These are phyloP conservation scores for Sanguinoderma infundibulare DNA, from an alignment of 1,284 basidiomycete species.

Conservation along the genomic window DNA sequence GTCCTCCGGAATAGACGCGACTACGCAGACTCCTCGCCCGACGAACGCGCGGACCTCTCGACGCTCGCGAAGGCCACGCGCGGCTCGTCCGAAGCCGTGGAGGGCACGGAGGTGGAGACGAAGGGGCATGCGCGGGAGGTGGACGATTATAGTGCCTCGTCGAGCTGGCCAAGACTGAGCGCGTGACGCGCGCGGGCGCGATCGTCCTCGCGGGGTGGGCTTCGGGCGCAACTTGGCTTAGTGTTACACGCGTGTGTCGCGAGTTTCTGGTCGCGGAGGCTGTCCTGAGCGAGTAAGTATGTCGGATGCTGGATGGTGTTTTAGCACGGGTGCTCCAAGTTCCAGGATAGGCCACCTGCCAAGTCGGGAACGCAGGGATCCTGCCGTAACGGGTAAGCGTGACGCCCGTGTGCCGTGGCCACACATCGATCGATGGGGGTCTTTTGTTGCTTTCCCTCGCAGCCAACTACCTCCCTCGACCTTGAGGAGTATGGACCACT, in stretches of 20 bases:
- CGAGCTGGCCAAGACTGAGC: slow-evolving; percentile 26
- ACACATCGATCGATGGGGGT: too few relatives aligned
- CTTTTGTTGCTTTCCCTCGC: too few relatives aligned
- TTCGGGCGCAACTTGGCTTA: slow-evolving; percentile 7
- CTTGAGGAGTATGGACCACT: too few relatives aligned
- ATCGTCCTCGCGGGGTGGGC: slow-evolving; percentile 21
- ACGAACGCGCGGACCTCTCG: slow-evolving; percentile 27
- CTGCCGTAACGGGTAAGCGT: too few relatives aligned
- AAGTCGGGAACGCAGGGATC: too few relatives aligned
- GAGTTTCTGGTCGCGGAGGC: slow-evolving; percentile 5
- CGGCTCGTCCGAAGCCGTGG: neutral
- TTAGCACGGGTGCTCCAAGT: too few relatives aligned
- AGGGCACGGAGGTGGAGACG: slow-evolving; percentile 14
- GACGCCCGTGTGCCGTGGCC: too few relatives aligned
- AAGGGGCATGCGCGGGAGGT: slow-evolving; percentile 23
- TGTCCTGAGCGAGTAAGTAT: slow-evolving; percentile 10
- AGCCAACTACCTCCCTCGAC: too few relatives aligned
- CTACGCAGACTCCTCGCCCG: slow-evolving; percentile 16
- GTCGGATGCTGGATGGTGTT: slow-evolving; percentile 14
- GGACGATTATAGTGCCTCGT: slow-evolving; percentile 33
- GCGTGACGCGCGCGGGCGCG: slow-evolving; percentile 20
- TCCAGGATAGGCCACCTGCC: too few relatives aligned
- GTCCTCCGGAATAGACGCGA: slow-evolving; percentile 19
- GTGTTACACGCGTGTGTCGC: slow-evolving; percentile 13
- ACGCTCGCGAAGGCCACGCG: slow-evolving; percentile 8